Percentiles rank a stretch among this genome's conserved stretches.
Evolutionary conservation across 495 filamentous ascomycete genomes (phyloP).

Genomic region (Glonium stellatum): DNA sequence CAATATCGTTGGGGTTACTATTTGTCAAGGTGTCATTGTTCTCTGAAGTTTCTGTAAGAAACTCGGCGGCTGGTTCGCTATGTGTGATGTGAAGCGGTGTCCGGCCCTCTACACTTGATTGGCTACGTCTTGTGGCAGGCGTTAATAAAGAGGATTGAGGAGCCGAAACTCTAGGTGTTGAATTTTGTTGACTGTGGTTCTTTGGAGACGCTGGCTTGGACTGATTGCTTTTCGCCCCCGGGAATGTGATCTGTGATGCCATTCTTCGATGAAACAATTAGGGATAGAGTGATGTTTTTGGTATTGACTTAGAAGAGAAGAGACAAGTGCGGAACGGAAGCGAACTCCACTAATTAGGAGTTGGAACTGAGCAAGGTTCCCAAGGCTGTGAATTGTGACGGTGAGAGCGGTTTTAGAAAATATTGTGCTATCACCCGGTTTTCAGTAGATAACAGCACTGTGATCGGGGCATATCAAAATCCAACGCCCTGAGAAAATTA

Average conservation of each 20-base stretch:
- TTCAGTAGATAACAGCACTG: too few species aligned
- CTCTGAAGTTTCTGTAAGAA: background rate
- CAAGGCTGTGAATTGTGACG: too few species aligned
- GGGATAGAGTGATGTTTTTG: background rate
- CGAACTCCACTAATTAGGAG: too few species aligned
- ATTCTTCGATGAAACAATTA: background rate
- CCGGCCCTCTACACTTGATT: background rate
- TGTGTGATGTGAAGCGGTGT: constrained; percentile 1
- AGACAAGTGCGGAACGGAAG: background rate
- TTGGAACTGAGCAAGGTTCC: too few species aligned
- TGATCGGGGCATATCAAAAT: too few species aligned
- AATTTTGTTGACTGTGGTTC: background rate
- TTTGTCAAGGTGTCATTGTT: background rate
- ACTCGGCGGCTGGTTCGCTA: background rate
- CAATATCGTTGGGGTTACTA: constrained; percentile 36
- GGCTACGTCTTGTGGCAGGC: background rate
- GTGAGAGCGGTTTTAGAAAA: too few species aligned
- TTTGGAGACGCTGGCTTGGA: background rate
- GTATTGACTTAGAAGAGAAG: background rate
- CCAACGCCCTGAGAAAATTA: too few species aligned
- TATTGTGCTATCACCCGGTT: too few species aligned
- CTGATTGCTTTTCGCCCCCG: background rate
- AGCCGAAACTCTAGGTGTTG: constrained; percentile 2
- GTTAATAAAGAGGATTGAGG: background rate
- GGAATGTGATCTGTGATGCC: background rate